These are phyloP conservation scores for Canariomyces notabilis DNA, from an alignment of 2,329 filamentous ascomycete species.

Conservation along the genomic window DNA sequence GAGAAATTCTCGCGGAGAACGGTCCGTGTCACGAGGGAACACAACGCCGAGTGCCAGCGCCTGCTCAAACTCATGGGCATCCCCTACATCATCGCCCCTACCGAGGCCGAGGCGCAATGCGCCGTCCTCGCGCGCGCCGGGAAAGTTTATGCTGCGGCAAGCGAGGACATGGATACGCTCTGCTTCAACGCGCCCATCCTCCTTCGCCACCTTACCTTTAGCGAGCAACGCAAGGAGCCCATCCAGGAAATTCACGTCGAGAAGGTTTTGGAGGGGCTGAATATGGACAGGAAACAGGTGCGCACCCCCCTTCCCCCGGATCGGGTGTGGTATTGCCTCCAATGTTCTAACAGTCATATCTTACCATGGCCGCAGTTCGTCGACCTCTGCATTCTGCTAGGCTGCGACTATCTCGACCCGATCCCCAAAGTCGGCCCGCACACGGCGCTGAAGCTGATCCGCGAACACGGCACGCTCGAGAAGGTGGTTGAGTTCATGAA, in stretches of 20 bases:
- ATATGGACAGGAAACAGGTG: constrained; percentile 84
- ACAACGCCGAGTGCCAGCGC: constrained; percentile 90
- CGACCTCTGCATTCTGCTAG: constrained; percentile 93
- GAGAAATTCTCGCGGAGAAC: constrained; percentile 95
- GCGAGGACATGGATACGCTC: constrained; percentile 97
- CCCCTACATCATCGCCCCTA: constrained; percentile 90
- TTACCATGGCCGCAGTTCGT: constrained; percentile 62
- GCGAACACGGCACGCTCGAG: constrained; percentile 83
- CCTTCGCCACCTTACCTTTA: constrained; percentile 89
- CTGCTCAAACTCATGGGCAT: constrained; percentile 93
- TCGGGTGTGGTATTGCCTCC: too few relatives aligned
- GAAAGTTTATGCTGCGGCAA: constrained; percentile 94
- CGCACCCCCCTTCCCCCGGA: constrained; percentile 4
- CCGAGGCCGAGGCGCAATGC: constrained; percentile 95
- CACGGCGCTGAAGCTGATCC: constrained; percentile 89
- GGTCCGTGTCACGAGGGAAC: constrained; percentile 90
- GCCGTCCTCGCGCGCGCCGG: constrained; percentile 82
- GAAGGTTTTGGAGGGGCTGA: constrained; percentile 78
- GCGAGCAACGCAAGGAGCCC: constrained; percentile 93
- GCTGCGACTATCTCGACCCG: constrained; percentile 95
- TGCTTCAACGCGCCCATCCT: constrained; percentile 92
- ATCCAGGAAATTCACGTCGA: constrained; percentile 92
- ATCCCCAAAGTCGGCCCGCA: constrained; percentile 90
- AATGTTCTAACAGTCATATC: background rate
- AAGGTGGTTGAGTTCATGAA: constrained; percentile 78